Percentiles rank a stretch among this genome's conserved stretches.
phyloP scores from a whole-genome alignment of 2,329 filamentous ascomycete species.

The Apiospora hydei region DNA sequence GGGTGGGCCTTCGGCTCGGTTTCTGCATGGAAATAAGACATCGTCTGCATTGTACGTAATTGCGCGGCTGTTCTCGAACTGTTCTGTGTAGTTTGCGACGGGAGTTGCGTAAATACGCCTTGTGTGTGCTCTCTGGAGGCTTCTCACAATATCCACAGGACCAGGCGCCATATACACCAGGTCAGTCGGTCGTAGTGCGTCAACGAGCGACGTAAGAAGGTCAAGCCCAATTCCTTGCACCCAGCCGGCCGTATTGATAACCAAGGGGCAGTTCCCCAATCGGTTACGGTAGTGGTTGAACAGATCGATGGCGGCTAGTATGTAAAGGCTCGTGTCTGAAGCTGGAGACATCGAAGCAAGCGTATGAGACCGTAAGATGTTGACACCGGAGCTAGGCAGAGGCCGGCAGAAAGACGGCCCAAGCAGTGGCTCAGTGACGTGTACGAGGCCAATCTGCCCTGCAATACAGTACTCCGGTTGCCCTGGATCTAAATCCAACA shows the following conservation, averaged over 20 bases:
- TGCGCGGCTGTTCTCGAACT: conserved; percentile 69
- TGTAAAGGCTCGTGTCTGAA: conserved; percentile 71
- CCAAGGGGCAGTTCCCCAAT: conserved; percentile 58
- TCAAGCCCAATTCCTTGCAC: conserved; percentile 74
- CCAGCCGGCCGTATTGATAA: conserved; percentile 81
- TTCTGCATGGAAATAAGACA: conserved; percentile 75
- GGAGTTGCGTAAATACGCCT: conserved; percentile 57
- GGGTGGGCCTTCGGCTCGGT: conserved; percentile 26
- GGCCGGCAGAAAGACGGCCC: conserved; percentile 72
- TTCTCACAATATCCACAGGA: conserved; percentile 61
- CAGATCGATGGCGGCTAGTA: conserved; percentile 69
- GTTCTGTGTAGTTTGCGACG: conserved; percentile 65
- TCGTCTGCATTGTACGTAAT: conserved; percentile 76
- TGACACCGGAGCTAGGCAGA: conserved; percentile 42
- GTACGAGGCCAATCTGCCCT: conserved; percentile 73
- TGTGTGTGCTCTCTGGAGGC: conserved; percentile 45
- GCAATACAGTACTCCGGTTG: conserved; percentile 78
- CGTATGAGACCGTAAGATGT: conserved; percentile 67
- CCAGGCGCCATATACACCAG: conserved; percentile 75
- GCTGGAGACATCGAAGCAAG: conserved; percentile 71
- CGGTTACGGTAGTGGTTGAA: conserved; percentile 61
- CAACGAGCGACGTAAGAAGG: conserved; percentile 65
- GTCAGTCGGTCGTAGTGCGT: conserved; percentile 61
- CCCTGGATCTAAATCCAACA: conserved; percentile 80
- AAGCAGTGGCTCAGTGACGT: conserved; percentile 67